A percentile compares a stretch with the other conserved stretches of the same genome.
Evolutionary conservation across 225 moss, liverwort and hornwort species (phyloP).

Genomic region (Physcomitrium patens): DNA sequence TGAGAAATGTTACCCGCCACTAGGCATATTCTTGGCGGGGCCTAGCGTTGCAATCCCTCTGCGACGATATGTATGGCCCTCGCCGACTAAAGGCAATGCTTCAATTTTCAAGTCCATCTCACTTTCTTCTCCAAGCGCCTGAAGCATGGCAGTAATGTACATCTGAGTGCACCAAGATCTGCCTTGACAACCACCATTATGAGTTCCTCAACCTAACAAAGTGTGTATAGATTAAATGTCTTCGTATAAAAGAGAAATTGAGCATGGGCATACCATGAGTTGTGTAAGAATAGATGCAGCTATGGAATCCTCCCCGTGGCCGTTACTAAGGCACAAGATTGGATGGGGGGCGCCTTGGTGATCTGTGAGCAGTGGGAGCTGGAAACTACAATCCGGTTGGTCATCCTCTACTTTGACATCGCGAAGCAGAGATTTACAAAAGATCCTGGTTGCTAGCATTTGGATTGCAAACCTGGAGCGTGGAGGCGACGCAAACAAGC

Average conservation of each 20-base stretch:
- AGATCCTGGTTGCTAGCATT: neutral
- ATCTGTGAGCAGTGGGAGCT: neutral
- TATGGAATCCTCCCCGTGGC: constrained; percentile 88
- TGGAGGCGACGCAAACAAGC: neutral
- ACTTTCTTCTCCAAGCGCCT: constrained; percentile 59
- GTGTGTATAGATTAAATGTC: neutral
- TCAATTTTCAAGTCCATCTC: constrained; percentile 55
- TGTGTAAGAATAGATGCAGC: constrained; percentile 50
- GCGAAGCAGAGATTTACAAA: neutral
- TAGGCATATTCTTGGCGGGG: constrained; percentile 77
- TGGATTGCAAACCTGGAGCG: neutral
- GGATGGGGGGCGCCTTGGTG: constrained; percentile 10
- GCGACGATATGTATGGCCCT: constrained; percentile 73
- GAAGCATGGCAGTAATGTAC: constrained; percentile 24
- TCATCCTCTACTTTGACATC: constrained; percentile 17
- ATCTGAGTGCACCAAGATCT: neutral
- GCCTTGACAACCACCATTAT: neutral
- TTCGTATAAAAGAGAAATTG: neutral
- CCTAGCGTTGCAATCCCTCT: constrained; percentile 71
- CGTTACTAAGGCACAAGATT: constrained; percentile 84
- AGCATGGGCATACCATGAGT: constrained; percentile 36
- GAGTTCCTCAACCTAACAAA: neutral
- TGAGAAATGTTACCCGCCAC: constrained; percentile 69
- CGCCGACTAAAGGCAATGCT: constrained; percentile 88
- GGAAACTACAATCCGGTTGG: neutral